A percentile compares a stretch with the other conserved stretches of the same genome.
phyloP scores from a whole-genome alignment of 129 eudicot species.

The Deinandra increscens region DNA sequence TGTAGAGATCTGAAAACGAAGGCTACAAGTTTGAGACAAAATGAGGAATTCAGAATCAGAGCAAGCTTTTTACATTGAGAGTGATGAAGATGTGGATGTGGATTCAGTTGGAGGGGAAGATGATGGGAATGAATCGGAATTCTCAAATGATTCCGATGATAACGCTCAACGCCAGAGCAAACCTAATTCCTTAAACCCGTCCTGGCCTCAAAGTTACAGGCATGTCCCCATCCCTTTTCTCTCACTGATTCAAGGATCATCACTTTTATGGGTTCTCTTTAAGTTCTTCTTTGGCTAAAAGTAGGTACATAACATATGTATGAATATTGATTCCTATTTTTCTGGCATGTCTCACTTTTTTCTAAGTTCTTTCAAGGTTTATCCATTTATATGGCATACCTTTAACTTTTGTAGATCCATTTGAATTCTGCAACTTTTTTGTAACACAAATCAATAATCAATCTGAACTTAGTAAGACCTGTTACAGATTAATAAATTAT shows the following conservation, averaged over 20 bases:
- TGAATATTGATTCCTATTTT: background rate
- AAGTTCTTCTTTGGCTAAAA: background rate
- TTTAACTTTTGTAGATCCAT: background rate
- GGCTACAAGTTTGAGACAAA: conserved; percentile 8
- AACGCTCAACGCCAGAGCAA: conserved; percentile 41
- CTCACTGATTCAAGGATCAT: background rate
- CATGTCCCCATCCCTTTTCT: background rate
- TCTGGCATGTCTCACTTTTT: background rate
- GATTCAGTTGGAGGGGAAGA: conserved; percentile 35
- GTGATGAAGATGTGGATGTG: conserved; percentile 68
- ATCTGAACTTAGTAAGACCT: background rate
- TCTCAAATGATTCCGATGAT: conserved; percentile 54
- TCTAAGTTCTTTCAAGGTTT: background rate
- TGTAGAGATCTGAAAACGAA: conserved; percentile 22
- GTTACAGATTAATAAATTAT: background rate
- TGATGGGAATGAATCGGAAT: conserved; percentile 65
- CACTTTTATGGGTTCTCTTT: background rate
- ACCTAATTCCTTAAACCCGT: conserved; percentile 50
- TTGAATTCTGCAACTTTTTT: background rate
- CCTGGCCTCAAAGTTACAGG: conserved; percentile 97
- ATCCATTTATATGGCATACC: background rate
- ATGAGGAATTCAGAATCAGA: conserved; percentile 78
- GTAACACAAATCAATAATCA: background rate
- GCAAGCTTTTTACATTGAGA: conserved; percentile 67
- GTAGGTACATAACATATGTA: background rate